Percentiles rank a stretch among this genome's conserved stretches.
phyloP scores from a whole-genome alignment of 1,284 basidiomycete genomes.

The Pseudozyma flocculosa region DNA sequence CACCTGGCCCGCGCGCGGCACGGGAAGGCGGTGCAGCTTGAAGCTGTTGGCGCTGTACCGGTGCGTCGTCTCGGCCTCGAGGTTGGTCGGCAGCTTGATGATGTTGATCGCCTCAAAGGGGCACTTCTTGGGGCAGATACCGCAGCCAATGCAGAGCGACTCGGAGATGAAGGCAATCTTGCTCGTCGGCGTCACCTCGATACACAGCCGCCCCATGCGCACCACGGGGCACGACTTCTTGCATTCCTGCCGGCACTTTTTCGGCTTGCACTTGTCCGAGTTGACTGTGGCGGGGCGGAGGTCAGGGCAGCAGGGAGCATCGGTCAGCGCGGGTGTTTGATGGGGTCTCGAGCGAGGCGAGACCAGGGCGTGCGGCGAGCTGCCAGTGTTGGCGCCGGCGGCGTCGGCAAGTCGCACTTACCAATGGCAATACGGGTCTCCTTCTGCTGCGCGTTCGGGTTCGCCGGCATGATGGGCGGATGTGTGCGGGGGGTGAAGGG shows the following conservation, averaged over 20 bases:
- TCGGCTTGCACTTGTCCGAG: slow-evolving; percentile 57
- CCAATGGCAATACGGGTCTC: slow-evolving; percentile 57
- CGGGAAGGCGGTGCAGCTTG: slow-evolving; percentile 56
- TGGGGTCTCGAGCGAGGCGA: background rate
- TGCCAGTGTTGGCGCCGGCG: too few relatives aligned
- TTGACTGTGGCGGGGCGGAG: slow-evolving; percentile 32
- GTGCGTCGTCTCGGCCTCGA: slow-evolving; percentile 57
- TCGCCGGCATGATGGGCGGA: slow-evolving; percentile 27
- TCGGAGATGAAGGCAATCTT: slow-evolving; percentile 57
- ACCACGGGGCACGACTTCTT: slow-evolving; percentile 58
- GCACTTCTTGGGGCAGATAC: slow-evolving; percentile 58
- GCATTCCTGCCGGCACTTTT: slow-evolving; percentile 58
- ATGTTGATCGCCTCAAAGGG: slow-evolving; percentile 59
- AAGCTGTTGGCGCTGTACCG: slow-evolving; percentile 58
- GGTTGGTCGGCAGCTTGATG: slow-evolving; percentile 57
- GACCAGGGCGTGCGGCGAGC: too few relatives aligned
- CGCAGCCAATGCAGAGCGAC: slow-evolving; percentile 57
- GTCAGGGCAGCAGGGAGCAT: background rate
- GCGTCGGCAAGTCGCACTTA: slow-evolving; percentile 13
- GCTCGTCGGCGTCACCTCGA: slow-evolving; percentile 49
- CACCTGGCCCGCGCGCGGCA: slow-evolving; percentile 55
- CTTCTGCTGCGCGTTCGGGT: slow-evolving; percentile 40
- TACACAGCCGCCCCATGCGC: slow-evolving; percentile 55
- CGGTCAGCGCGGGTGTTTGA: background rate
- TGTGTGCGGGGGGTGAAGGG: background rate